These are phyloP conservation scores for Lepidium didymum DNA, from an alignment of 345 rosid species.

Conservation along the genomic window DNA sequence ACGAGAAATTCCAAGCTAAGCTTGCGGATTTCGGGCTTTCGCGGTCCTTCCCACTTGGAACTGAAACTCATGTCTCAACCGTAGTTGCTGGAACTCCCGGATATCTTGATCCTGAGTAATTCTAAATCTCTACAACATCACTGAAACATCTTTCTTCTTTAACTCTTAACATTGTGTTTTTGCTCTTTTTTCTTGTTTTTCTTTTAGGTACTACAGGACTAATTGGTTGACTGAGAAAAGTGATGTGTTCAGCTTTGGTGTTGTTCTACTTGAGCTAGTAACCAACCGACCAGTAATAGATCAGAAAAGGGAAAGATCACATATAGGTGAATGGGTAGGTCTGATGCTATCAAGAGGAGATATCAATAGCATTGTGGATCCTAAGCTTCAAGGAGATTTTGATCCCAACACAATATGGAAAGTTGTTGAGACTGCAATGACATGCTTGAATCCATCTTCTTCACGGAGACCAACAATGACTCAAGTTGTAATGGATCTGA, in stretches of 20 bases:
- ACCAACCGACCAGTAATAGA: conserved; percentile 37
- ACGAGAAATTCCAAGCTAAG: neutral
- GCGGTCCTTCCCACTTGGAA: conserved; percentile 31
- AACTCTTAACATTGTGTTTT: neutral
- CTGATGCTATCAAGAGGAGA: conserved; percentile 40
- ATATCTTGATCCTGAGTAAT: conserved; percentile 50
- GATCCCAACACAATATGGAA: conserved; percentile 38
- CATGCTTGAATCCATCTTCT: conserved; percentile 26
- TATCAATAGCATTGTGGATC: conserved; percentile 43
- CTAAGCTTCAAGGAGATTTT: conserved; percentile 34
- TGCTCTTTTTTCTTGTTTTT: neutral
- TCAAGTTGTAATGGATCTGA: conserved; percentile 30
- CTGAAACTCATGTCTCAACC: conserved; percentile 26
- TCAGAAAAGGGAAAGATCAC: conserved; percentile 20
- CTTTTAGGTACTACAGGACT: conserved; percentile 22
- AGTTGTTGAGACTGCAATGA: conserved; percentile 38
- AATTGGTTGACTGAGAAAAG: conserved; percentile 42
- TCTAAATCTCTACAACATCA: neutral
- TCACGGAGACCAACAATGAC: conserved; percentile 39
- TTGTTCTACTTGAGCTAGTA: conserved; percentile 45
- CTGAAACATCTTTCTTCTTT: neutral
- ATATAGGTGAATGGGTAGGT: conserved; percentile 38
- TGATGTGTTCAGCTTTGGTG: conserved; percentile 57
- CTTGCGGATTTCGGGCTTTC: conserved; percentile 57
- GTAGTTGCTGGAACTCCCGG: conserved; percentile 43